Base-by-base conservation (phyloP, 768 basidiomycete genomes). In the Collybiopsis confluens region DNA sequence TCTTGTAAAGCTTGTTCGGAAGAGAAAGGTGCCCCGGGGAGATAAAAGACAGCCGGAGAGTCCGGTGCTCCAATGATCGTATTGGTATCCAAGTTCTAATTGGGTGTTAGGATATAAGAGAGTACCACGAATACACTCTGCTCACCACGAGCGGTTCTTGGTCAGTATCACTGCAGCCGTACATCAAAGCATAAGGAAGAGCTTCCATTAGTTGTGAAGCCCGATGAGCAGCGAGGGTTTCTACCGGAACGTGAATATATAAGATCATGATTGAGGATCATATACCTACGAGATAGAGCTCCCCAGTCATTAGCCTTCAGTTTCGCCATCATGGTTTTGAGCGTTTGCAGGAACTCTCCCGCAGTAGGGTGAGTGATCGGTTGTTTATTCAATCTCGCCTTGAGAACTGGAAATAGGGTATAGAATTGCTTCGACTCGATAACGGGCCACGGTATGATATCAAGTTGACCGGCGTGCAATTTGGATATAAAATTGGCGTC, bases 291-390 rank as follows among this genome's bases (percentile, higher is more conserved):
- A 44, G 83, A 83, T 46, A 85, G 68, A 0, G 83, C 71, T 15
- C 81, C 80, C 83, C 84, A 85, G 56, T 85, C 84, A 33, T 83
- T 83, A 2, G 79, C 75, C 73, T 85, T 85, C 37, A 85, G 59
- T 54, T 85, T 86, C 5, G 83, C 83, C 83, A 85, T 85, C 42
- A 85, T 56, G 0, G 80, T 81, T 63, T 85, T 85, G 61, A 86
- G 67, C 2, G 75, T 70, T 36, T 77, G 74, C 4, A 85, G 65
- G 58, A 85, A 85, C 54, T 79, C 73, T 16, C 77, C 78, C 0
- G 79, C 83, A 0, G 73, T 68, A 0, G 62, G 65, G 58, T 85
- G 82, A 0, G 82, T 80, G 1, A 76, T 52, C 2, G 59, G 54
- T 54, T 83, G 81, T 42, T 70, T 67, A 55, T 84, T 78, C 4